These are phyloP conservation scores for Tuber magnatum DNA, from an alignment of 495 filamentous ascomycete species.

Conservation along the genomic window DNA sequence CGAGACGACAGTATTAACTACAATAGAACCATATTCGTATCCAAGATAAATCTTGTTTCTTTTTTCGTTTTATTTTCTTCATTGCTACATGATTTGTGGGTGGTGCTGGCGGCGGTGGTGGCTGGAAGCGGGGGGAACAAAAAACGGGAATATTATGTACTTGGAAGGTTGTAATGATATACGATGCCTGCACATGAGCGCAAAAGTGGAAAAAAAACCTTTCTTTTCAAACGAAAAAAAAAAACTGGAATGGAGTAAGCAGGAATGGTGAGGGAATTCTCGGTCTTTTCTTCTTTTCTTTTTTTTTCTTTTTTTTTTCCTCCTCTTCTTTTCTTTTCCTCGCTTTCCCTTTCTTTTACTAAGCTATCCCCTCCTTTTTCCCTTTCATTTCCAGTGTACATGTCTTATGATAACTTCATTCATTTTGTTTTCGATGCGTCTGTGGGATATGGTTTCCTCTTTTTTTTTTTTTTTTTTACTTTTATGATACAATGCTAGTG, in stretches of 20 bases:
- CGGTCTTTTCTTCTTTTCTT: neutral
- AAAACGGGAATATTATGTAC: neutral
- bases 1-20: constrained; percentile 2
- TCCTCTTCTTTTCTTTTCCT: neutral
- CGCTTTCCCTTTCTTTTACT: neutral
- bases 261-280: neutral
- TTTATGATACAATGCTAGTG: neutral
- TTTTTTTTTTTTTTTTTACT: neutral
- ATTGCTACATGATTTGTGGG: neutral
- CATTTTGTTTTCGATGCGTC: neutral
- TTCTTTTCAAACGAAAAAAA: neutral
- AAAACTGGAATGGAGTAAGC: neutral
- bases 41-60: constrained; percentile 20
- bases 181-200: neutral
- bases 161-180: constrained; percentile 4
- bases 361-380: neutral
- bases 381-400: neutral
- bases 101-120: neutral
- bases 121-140: neutral
- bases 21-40: constrained; percentile 30
- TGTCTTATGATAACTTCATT: constrained; percentile 1
- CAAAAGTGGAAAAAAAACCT: neutral
- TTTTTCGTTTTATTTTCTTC: constrained; percentile 3
- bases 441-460: neutral
- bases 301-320: neutral